Evolutionary conservation across 2,329 filamentous ascomycete species (phyloP).

Genomic region (Venturia carpophila): DNA sequence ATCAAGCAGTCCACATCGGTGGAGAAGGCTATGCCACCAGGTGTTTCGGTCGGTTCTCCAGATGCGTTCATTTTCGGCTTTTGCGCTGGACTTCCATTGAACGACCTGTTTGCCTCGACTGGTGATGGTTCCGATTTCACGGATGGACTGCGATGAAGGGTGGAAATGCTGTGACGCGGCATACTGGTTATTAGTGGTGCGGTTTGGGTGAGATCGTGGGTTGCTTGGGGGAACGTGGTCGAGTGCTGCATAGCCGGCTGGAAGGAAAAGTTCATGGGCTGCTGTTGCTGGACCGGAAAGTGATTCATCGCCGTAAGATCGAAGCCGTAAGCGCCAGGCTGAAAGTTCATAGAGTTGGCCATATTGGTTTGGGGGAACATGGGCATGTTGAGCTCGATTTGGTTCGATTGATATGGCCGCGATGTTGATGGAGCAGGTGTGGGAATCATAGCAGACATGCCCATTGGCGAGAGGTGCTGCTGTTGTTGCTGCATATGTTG

Average conservation of each 20-base stretch:
- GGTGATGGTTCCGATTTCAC: conserved; percentile 36
- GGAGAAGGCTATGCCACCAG: conserved; percentile 54
- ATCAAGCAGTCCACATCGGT: conserved; percentile 83
- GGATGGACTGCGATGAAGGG: conserved; percentile 27
- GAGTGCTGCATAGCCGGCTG: conserved; percentile 25
- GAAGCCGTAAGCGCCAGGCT: conserved; percentile 31
- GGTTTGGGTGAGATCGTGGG: conserved; percentile 16
- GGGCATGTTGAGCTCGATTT: conserved; percentile 31
- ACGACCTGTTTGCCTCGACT: conserved; percentile 5
- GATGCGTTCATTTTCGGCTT: neutral
- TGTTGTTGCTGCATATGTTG: conserved; percentile 22
- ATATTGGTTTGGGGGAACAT: conserved; percentile 27
- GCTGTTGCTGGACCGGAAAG: conserved; percentile 30
- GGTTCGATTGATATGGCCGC: conserved; percentile 28
- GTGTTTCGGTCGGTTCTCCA: conserved; percentile 31
- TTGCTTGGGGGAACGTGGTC: conserved; percentile 25
- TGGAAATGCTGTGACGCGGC: conserved; percentile 25
- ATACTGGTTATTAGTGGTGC: conserved; percentile 26
- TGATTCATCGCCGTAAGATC: conserved; percentile 29
- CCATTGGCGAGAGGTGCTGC: conserved; percentile 17
- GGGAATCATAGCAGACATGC: conserved; percentile 18
- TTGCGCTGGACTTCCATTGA: conserved; percentile 36
- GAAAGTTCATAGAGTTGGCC: conserved; percentile 29
- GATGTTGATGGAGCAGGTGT: conserved; percentile 25
- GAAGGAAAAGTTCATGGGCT: conserved; percentile 27